Evolutionary conservation across 768 basidiomycete species (phyloP).

Genomic region (Lepiota brunneoincarnata): DNA sequence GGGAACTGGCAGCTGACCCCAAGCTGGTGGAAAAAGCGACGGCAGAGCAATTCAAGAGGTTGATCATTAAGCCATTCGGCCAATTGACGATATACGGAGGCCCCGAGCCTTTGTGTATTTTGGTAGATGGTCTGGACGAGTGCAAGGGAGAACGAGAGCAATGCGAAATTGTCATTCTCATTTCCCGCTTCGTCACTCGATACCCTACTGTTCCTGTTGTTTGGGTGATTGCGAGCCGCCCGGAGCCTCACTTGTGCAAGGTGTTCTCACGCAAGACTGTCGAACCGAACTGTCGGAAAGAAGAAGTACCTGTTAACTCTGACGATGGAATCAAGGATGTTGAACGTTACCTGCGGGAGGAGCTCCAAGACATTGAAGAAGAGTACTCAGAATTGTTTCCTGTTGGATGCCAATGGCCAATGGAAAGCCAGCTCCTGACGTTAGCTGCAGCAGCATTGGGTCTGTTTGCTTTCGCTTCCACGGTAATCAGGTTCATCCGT

Average conservation of each 20-base stretch:
- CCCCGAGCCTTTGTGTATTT: constrained; percentile 13
- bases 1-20: constrained; percentile 5
- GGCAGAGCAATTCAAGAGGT: too few relatives aligned
- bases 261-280: constrained; percentile 1
- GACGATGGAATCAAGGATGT: constrained; percentile 16
- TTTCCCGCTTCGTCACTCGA: background rate
- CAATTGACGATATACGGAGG: background rate
- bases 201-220: constrained; percentile 10
- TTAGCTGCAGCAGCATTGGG: constrained; percentile 18
- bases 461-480: constrained; percentile 23
- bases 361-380: constrained; percentile 7
- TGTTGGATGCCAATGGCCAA: constrained; percentile 17
- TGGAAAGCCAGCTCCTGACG: background rate
- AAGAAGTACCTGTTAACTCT: constrained; percentile 10
- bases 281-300: background rate
- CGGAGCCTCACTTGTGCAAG: too few relatives aligned
- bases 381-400: background rate
- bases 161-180: constrained; percentile 10
- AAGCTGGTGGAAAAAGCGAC: constrained; percentile 8
- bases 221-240: constrained; percentile 24
- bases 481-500: constrained; percentile 18
- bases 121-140: too few relatives aligned
- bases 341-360: constrained; percentile 10
- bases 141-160: too few relatives aligned
- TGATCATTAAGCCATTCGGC: constrained; percentile 14